phyloP scores from a whole-genome alignment of 768 basidiomycete species.

The Gloeopeniophorella convolvens region DNA sequence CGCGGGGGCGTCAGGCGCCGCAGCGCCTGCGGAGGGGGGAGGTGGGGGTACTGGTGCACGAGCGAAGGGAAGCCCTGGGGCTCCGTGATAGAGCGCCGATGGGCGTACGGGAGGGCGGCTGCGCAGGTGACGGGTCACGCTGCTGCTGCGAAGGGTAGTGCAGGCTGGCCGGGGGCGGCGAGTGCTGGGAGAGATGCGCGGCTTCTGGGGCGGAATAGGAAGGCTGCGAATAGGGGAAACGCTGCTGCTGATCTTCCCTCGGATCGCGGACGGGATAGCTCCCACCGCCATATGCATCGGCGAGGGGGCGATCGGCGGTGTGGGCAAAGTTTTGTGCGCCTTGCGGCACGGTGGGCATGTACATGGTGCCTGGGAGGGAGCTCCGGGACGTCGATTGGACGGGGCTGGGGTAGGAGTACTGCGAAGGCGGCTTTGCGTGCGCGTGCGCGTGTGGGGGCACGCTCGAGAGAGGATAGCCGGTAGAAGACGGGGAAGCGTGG shows the following conservation, averaged over 20 bases:
- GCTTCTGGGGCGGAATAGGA: conserved; percentile 33
- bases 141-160: conserved; percentile 30
- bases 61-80: conserved; percentile 41
- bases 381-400: conserved; percentile 34
- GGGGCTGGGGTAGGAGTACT: conserved; percentile 19
- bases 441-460: conserved; percentile 7
- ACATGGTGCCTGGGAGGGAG: conserved; percentile 37
- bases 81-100: conserved; percentile 53
- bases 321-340: conserved; percentile 39
- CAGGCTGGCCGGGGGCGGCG: conserved; percentile 28
- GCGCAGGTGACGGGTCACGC: conserved; percentile 24
- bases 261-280: conserved; percentile 41
- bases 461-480: conserved; percentile 20
- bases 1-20: conserved; percentile 21
- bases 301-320: conserved; percentile 44
- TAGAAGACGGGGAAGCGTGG: conserved; percentile 32
- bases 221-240: conserved; percentile 46
- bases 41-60: conserved; percentile 41
- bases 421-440: conserved; percentile 7
- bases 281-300: conserved; percentile 35
- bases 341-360: conserved; percentile 24
- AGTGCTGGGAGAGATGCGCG: conserved; percentile 15
- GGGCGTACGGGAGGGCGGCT: conserved; percentile 45
- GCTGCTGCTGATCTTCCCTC: conserved; percentile 47
- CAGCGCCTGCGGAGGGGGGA: conserved; percentile 42